Percentiles rank a stretch among this genome's conserved stretches.
phyloP scores from a whole-genome alignment of 371 early-diverging fungal species.

The Gilbertella persicaria region DNA sequence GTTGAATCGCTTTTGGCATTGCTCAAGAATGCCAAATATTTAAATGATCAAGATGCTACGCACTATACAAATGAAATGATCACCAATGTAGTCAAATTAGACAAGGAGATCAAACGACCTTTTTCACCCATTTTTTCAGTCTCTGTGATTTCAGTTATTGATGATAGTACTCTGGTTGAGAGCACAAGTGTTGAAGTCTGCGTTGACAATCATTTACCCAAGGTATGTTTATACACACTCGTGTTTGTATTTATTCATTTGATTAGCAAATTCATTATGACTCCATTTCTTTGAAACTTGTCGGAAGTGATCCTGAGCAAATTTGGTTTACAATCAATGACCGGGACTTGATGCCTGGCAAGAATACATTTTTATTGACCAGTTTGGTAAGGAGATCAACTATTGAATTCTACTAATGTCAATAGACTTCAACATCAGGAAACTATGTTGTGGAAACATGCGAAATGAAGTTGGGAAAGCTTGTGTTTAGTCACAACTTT shows the following conservation, averaged over 20 bases:
- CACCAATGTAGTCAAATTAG: conserved; percentile 39
- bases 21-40: conserved; percentile 52
- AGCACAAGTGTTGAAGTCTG: conserved; percentile 61
- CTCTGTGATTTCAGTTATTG: conserved; percentile 58
- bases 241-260: not conserved
- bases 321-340: conserved; percentile 45
- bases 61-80: conserved; percentile 61
- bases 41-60: conserved; percentile 44
- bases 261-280: conserved; percentile 52
- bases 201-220: conserved; percentile 61
- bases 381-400: conserved; percentile 54
- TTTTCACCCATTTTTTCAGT: conserved; percentile 63
- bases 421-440: conserved; percentile 62
- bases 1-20: conserved; percentile 63
- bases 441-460: conserved; percentile 68
- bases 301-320: conserved; percentile 62
- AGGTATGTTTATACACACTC: conserved; percentile 32
- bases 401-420: not conserved
- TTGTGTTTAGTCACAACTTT: conserved; percentile 63
- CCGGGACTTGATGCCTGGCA: conserved; percentile 63
- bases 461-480: conserved; percentile 56
- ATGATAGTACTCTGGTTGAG: conserved; percentile 60
- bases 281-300: conserved; percentile 53
- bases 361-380: conserved; percentile 59
- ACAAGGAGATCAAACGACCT: conserved; percentile 57